Percentiles rank a stretch among this genome's conserved stretches.
Evolutionary conservation across 2,329 filamentous ascomycete species (phyloP).

Genomic region (Lachnellula hyalina): DNA sequence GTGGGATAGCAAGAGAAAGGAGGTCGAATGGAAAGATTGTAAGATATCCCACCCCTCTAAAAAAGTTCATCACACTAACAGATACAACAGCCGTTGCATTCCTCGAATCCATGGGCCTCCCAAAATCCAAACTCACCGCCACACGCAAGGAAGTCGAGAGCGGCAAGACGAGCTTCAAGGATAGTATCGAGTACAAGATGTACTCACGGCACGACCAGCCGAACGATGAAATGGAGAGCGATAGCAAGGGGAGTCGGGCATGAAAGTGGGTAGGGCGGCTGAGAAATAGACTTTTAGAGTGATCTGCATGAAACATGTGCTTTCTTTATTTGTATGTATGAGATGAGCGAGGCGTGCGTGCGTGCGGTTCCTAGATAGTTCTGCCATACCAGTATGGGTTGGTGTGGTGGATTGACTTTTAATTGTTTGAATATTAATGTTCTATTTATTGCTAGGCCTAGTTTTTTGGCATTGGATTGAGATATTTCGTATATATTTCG

Average conservation of each 20-base stretch:
- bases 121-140: slow-evolving; percentile 50
- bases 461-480: neutral
- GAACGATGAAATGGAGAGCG: slow-evolving; percentile 29
- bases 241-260: slow-evolving; percentile 14
- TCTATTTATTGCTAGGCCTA: too few relatives aligned
- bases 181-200: slow-evolving; percentile 54
- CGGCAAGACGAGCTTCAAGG: slow-evolving; percentile 53
- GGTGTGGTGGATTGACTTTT: neutral
- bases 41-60: slow-evolving; percentile 30
- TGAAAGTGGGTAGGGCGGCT: slow-evolving; percentile 15
- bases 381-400: neutral
- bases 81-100: slow-evolving; percentile 46
- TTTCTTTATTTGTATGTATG: neutral
- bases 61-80: neutral
- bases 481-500: too few relatives aligned
- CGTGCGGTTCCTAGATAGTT: too few relatives aligned
- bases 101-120: slow-evolving; percentile 62
- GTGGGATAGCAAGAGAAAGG: slow-evolving; percentile 69
- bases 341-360: neutral
- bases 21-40: slow-evolving; percentile 76
- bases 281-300: slow-evolving; percentile 18
- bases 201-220: slow-evolving; percentile 56
- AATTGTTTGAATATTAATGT: too few relatives aligned
- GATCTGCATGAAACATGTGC: neutral
- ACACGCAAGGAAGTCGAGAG: slow-evolving; percentile 57